phyloP scores from a whole-genome alignment of 2,329 filamentous ascomycete genomes.

The Aureobasidium sp. region DNA sequence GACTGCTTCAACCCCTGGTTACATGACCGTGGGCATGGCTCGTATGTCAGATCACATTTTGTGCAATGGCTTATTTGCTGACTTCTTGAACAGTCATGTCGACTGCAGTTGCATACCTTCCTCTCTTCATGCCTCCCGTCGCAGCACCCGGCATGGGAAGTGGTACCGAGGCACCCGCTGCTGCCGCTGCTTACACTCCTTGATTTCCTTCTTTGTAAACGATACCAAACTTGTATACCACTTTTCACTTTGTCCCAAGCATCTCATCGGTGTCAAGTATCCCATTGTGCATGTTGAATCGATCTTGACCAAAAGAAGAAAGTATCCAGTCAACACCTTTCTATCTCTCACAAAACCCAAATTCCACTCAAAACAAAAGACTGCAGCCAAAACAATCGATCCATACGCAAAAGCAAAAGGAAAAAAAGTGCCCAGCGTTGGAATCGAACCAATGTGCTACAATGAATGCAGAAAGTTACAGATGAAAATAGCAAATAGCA shows the following conservation, averaged over 20 bases:
- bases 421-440: too few relatives aligned
- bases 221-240: conserved; percentile 5
- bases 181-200: conserved; percentile 1
- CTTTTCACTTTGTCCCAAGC: neutral
- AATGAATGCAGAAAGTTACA: too few relatives aligned
- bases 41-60: conserved; percentile 41
- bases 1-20: conserved; percentile 58
- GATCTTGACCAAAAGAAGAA: too few relatives aligned
- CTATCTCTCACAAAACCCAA: too few relatives aligned
- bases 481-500: too few relatives aligned
- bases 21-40: conserved; percentile 72
- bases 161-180: conserved; percentile 16
- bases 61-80: neutral
- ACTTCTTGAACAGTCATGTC: conserved; percentile 30
- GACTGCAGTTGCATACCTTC: conserved; percentile 49
- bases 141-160: conserved; percentile 19
- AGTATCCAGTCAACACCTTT: too few relatives aligned
- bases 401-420: too few relatives aligned
- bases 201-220: neutral
- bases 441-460: too few relatives aligned
- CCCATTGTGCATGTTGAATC: too few relatives aligned
- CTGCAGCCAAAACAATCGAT: too few relatives aligned
- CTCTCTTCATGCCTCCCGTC: conserved; percentile 54
- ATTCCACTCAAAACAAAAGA: too few relatives aligned
- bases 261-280: too few relatives aligned